Evolutionary conservation across 176 grass and related monocot genomes (phyloP).

Genomic region (Aegilops sharonensis): DNA sequence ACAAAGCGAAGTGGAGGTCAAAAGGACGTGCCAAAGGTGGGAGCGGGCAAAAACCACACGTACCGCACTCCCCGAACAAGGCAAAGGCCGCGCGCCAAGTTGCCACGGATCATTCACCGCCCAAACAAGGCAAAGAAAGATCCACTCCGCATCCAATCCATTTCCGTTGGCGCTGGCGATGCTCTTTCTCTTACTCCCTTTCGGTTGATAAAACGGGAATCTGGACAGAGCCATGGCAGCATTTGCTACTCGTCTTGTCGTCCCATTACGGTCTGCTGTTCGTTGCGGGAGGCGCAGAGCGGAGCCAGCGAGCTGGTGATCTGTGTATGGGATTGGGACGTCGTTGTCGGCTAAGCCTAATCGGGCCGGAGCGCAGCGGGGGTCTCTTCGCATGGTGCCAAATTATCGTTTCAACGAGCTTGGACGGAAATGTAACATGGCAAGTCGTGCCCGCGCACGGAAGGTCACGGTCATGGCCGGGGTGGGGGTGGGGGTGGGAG

Average conservation of each 20-base stretch:
- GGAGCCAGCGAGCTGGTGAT: background rate
- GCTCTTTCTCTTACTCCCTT: too few relatives aligned
- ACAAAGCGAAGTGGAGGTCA: background rate
- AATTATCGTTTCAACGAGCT: slow-evolving; percentile 19
- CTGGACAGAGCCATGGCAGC: background rate
- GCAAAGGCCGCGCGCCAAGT: background rate
- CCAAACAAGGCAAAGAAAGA: background rate
- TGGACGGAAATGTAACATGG: slow-evolving; percentile 4
- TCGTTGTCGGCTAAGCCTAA: slow-evolving; percentile 15
- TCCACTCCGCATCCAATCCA: background rate
- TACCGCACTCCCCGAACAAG: background rate
- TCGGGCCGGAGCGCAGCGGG: background rate
- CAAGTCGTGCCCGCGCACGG: background rate
- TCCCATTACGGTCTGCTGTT: background rate
- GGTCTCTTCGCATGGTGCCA: background rate
- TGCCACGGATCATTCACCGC: background rate
- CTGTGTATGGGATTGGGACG: background rate
- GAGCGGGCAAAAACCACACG: too few relatives aligned
- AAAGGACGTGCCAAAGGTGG: background rate
- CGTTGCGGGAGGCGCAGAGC: background rate
- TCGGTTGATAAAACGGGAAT: background rate
- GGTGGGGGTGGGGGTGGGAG: background rate
- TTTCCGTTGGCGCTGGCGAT: background rate
- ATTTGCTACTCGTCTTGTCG: background rate
- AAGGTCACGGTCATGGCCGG: background rate